Evolutionary conservation across 768 basidiomycete species (phyloP), one percentile per base, ranked within the genome.

Genomic region (Lyophyllum decastes): DNA sequence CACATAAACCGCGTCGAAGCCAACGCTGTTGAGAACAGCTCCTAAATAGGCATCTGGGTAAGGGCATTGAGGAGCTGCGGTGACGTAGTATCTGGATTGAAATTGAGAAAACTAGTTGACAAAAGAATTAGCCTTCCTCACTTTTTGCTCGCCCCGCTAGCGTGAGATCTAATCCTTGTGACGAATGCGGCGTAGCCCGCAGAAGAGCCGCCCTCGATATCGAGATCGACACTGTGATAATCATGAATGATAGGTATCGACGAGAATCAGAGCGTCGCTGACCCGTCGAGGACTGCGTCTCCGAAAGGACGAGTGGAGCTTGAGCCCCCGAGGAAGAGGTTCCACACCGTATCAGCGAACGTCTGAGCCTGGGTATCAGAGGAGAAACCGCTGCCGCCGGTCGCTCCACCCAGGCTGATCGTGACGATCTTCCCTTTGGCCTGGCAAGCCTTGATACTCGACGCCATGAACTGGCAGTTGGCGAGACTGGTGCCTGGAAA

Each of bases 251-350:
- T n/a, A n/a, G n/a, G n/a, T n/a, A n/a, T n/a, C n/a, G n/a, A n/a
- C n/a, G n/a, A n/a, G n/a, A n/a, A n/a, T n/a, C n/a, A n/a, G n/a
- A n/a, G n/a, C 26, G 9, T 1, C n/a, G 49, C 73, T 59, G 59
- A 88, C 88, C 89, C 89, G 63, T 92, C 90, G 22, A 92, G 76
- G 41, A 89, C 80, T 2, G 88, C 90, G 58, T 64, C 68, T 21
- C 90, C 89, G 63, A 92, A 92, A 0, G 90, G 89, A 51, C 89
- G 78, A 4, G 82, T 87, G 33, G 73, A 71, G 12, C 78, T 79
- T 33, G 63, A 68, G n/a, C 77, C 78, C 17, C 87, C 90, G 25
- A 92, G 75, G 71, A 90, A 90, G 49, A 88, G 58, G 67, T 88
- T 76, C 89, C 89, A 92, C 49, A 92, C 82, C 0, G 83, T 84